Base-by-base conservation (phyloP, 441 rosid genomes). In the Gossypium schwendimanii region DNA sequence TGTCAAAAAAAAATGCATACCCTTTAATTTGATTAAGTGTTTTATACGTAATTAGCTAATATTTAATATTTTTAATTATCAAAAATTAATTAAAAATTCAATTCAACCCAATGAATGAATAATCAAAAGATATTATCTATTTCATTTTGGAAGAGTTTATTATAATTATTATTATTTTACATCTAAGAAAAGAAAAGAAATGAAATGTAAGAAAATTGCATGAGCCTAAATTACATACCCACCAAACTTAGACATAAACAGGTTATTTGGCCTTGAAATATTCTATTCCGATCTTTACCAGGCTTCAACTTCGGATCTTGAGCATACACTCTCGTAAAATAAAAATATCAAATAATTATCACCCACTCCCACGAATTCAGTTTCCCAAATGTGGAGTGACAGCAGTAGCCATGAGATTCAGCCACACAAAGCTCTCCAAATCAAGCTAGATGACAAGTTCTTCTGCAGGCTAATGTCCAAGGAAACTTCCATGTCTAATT, bases 381-480 rank as follows among this genome's bases (percentile, higher is more conserved):
- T 66, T 59, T 67, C 81, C 71, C 44, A 78, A 69, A 83, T 78
- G 82, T 15, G 18, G 18, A 71, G 44, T 28, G 53, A 24, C 26
- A 71, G 31, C 49, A 26, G 67, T 31, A 26, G 65, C 14, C 65
- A 66, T 2, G 58, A 49, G 5, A 20, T 44, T 10, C 10, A 66
- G 5, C 4, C 70, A 69, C 61, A 59, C 18, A 39, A 71, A 55
- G 26, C 74, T 39, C 71, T 82, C 41, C 78, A 80, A 24, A 81
- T 84, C 77, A 81, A 80, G 75, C 80, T 80, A 72, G 82, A 84
- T 41, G 79, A 79, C 78, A 80, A 78, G 74, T 86, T 84, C 79
- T 85, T 86, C 55, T 76, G 87, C 0, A 85, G 84, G 76, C 61
- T 88, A n/a, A 75, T 88, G 85, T 80, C 90, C 6, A 90, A 88